Evolutionary conservation across 345 rosid genomes (phyloP).

Genomic region (Psidium friedrichsthalianum): DNA sequence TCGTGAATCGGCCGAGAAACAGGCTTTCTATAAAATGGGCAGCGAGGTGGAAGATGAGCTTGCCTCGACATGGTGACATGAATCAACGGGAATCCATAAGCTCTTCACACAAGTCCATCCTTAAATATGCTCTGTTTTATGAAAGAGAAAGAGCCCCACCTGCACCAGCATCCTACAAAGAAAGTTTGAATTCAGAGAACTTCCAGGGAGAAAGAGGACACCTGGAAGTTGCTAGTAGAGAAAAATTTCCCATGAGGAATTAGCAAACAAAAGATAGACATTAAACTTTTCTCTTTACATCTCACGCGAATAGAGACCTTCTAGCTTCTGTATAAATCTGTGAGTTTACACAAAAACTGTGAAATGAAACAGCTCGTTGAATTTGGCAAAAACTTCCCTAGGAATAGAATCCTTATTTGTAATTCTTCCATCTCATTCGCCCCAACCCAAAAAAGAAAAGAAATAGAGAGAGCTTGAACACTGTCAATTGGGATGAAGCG

Average conservation of each 20-base stretch:
- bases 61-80: constrained; percentile 50
- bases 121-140: not conserved
- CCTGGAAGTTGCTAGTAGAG: not conserved
- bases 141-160: not conserved
- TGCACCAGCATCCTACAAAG: not conserved
- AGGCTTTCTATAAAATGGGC: constrained; percentile 48
- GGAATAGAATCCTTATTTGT: not conserved
- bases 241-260: not conserved
- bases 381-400: not conserved
- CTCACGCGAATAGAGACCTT: not conserved
- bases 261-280: not conserved
- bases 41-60: constrained; percentile 63
- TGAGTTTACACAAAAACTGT: not conserved
- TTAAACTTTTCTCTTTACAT: not conserved
- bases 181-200: not conserved
- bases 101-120: not conserved
- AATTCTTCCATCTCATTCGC: not conserved
- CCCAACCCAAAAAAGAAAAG: not conserved
- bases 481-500: not conserved
- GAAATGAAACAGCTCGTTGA: not conserved
- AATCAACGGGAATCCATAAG: not conserved
- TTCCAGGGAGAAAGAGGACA: not conserved
- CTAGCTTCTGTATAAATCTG: not conserved
- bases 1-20: constrained; percentile 15
- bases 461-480: not conserved